Evolutionary conservation across 768 basidiomycete species (phyloP).

Genomic region (Cystobasidium onofrii): DNA sequence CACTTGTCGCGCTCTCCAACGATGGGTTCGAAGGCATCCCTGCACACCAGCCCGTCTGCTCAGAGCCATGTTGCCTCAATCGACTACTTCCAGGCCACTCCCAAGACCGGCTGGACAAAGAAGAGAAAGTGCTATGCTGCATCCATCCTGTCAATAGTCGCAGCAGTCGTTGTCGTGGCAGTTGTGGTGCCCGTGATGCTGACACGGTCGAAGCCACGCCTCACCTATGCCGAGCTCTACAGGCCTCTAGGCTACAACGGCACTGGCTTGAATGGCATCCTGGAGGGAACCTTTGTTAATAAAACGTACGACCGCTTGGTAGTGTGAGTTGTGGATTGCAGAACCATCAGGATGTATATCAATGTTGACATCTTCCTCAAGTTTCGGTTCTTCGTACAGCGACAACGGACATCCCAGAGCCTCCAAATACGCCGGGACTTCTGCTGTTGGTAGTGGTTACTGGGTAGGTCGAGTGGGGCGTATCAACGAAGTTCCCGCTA

Average conservation of each 20-base stretch:
- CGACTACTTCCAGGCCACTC: too few relatives aligned
- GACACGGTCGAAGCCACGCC: neutral
- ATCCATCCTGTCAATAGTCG: neutral
- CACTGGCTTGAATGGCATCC: conserved; percentile 19
- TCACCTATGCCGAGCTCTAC: conserved; percentile 11
- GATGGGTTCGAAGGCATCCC: too few relatives aligned
- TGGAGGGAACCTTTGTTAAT: neutral
- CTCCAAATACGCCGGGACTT: neutral
- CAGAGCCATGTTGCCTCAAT: too few relatives aligned
- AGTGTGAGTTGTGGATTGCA: too few relatives aligned
- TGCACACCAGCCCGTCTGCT: neutral
- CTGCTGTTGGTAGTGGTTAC: neutral
- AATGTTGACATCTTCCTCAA: too few relatives aligned
- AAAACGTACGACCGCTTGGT: conserved; percentile 4
- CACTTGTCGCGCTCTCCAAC: too few relatives aligned
- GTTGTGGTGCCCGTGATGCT: conserved; percentile 9
- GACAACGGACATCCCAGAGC: conserved; percentile 24
- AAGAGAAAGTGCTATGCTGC: neutral
- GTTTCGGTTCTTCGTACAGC: conserved; percentile 23
- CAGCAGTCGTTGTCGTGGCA: conserved; percentile 15
- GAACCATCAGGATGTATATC: too few relatives aligned
- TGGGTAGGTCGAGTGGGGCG: conserved; percentile 11
- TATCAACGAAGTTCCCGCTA: too few relatives aligned
- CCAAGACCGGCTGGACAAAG: neutral
- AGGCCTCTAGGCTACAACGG: conserved; percentile 11